These are phyloP conservation scores for Fraxinus platypoda DNA, from an alignment of 305 asterid genomes.

Conservation along the genomic window DNA sequence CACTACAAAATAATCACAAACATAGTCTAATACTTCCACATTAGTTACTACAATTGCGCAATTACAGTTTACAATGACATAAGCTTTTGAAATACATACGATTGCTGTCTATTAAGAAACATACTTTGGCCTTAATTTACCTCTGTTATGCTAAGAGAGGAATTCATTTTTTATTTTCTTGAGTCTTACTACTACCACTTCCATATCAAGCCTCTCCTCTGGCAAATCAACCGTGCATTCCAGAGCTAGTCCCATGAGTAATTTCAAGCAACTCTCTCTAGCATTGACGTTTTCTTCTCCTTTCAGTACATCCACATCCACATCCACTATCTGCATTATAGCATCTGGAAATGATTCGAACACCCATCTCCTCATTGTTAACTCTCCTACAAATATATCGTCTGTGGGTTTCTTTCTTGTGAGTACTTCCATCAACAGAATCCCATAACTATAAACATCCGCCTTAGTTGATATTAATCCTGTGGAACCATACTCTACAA, in stretches of 20 bases:
- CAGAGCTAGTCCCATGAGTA: constrained; percentile 18
- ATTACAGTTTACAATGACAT: not conserved
- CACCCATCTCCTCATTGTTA: constrained; percentile 16
- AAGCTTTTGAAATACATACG: not conserved
- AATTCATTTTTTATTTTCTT: constrained; percentile 17
- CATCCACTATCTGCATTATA: not conserved
- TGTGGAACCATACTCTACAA: constrained; percentile 35
- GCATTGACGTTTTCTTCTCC: not conserved
- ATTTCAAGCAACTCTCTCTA: not conserved
- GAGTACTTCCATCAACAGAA: constrained; percentile 24
- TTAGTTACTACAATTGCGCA: not conserved
- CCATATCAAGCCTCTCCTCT: constrained; percentile 17
- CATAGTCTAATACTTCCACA: too few species aligned
- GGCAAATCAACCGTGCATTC: constrained; percentile 21
- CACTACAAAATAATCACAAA: not conserved
- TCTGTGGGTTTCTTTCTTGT: not conserved
- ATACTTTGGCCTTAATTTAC: not conserved
- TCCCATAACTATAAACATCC: constrained; percentile 33
- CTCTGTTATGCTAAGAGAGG: not conserved
- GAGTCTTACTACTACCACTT: constrained; percentile 9
- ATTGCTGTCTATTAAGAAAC: not conserved
- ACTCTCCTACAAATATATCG: constrained; percentile 10
- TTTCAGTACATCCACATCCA: not conserved
- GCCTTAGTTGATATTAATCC: constrained; percentile 25
- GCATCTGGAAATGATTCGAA: not conserved